Percentiles rank a stretch among this genome's conserved stretches.
Conservation (phyloP, 176 grass and related monocot genomes). For the Guadua angustifolia region DNA sequence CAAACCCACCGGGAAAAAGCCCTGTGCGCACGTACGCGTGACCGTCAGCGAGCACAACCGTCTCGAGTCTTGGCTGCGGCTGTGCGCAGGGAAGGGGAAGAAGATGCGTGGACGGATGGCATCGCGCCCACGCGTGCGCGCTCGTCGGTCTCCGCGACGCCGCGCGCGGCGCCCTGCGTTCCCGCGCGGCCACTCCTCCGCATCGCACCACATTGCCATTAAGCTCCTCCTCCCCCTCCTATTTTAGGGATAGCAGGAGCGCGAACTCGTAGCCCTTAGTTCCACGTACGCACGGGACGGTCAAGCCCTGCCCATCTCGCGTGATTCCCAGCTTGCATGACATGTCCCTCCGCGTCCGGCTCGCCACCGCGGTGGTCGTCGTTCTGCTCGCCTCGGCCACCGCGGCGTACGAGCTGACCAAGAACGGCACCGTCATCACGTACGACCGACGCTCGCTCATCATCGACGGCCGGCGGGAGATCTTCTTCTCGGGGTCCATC, state of each 20-base stretch:
- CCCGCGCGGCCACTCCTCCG: too few species aligned
- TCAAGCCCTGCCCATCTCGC: background rate
- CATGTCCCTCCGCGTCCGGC: conserved; percentile 23
- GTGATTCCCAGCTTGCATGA: background rate
- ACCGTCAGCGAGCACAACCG: too few species aligned
- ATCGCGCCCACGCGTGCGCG: too few species aligned
- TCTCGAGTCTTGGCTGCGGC: too few species aligned
- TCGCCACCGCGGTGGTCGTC: conserved; percentile 8
- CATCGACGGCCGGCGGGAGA: conserved; percentile 68
- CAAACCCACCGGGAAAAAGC: too few species aligned
- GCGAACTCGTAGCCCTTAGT: conserved; percentile 26
- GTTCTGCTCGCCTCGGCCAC: background rate
- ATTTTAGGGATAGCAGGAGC: conserved; percentile 16
- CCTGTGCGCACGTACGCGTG: too few species aligned
- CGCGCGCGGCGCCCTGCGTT: too few species aligned
- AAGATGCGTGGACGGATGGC: too few species aligned
- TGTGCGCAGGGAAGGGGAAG: too few species aligned
- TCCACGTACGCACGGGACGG: background rate
- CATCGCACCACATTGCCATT: too few species aligned
- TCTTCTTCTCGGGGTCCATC: conserved; percentile 85
- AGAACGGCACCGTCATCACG: conserved; percentile 37
- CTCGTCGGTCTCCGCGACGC: too few species aligned
- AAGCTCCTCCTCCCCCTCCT: too few species aligned
- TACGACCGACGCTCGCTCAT: conserved; percentile 82
- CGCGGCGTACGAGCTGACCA: conserved; percentile 10